phyloP scores from a whole-genome alignment of 129 eudicot genomes.

The Solidago caesia region DNA sequence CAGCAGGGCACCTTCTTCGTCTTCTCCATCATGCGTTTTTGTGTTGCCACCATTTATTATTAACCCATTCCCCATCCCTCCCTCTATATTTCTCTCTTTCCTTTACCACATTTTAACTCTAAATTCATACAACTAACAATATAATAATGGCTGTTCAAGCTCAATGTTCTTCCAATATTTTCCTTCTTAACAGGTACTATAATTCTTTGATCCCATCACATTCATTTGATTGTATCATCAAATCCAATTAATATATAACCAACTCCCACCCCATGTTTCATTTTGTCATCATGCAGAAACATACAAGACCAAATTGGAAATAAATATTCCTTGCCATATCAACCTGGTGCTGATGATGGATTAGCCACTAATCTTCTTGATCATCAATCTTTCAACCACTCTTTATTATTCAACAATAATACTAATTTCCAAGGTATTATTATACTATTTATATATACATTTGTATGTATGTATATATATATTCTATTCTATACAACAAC shows the following conservation, averaged over 20 bases:
- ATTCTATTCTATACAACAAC: not conserved
- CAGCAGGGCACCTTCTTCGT: slow-evolving; percentile 29
- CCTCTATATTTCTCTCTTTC: slow-evolving; percentile 13
- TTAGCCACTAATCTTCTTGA: slow-evolving; percentile 18
- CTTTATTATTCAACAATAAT: slow-evolving; percentile 33
- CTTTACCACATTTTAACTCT: not conserved
- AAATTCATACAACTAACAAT: not conserved
- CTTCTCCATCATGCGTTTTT: slow-evolving; percentile 55
- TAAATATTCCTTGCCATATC: slow-evolving; percentile 46
- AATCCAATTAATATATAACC: not conserved
- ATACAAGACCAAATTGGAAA: slow-evolving; percentile 33
- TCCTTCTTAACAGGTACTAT: slow-evolving; percentile 55
- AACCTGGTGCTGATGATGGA: slow-evolving; percentile 38
- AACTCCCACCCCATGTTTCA: too few relatives aligned
- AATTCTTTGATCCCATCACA: not conserved
- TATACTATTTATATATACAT: too few relatives aligned
- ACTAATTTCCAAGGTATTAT: slow-evolving; percentile 32
- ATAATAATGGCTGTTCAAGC: slow-evolving; percentile 62
- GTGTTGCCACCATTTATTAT: slow-evolving; percentile 57
- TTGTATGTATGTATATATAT: not conserved
- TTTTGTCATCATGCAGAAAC: slow-evolving; percentile 43
- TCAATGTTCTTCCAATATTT: slow-evolving; percentile 61
- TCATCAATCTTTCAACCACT: slow-evolving; percentile 49
- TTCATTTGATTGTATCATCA: slow-evolving; percentile 8
- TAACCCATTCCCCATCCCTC: slow-evolving; percentile 13